Evolutionary conservation across 352 stramenopile species (phyloP).

Genomic region (Pythium folliculosum): DNA sequence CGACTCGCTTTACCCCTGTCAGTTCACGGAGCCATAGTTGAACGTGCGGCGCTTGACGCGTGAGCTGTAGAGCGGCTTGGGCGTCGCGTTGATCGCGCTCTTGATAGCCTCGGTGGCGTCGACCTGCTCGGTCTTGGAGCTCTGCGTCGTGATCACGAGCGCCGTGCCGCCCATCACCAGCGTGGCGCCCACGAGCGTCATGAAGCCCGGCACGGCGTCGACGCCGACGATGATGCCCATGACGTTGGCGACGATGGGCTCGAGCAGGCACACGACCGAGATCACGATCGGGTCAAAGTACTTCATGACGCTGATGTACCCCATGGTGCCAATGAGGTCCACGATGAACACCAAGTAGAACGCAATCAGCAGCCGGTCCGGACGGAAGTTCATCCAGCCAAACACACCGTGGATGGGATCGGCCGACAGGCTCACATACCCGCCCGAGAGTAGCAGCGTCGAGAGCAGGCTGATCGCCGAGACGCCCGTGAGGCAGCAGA

Average conservation of each 20-base stretch:
- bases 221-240: conserved; percentile 79
- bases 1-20: background rate
- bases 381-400: conserved; percentile 71
- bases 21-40: conserved; percentile 45
- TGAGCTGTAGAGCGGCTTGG: conserved; percentile 61
- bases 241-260: conserved; percentile 82
- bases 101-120: conserved; percentile 79
- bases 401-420: conserved; percentile 75
- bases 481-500: conserved; percentile 57
- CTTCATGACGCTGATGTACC: conserved; percentile 92
- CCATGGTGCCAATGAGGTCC: conserved; percentile 87
- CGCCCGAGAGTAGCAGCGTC: conserved; percentile 59
- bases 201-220: conserved; percentile 63
- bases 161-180: conserved; percentile 81
- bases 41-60: conserved; percentile 50
- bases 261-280: conserved; percentile 84
- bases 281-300: conserved; percentile 93
- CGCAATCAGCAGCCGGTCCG: conserved; percentile 65
- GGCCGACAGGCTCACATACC: conserved; percentile 61
- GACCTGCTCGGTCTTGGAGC: conserved; percentile 76
- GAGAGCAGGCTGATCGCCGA: conserved; percentile 56
- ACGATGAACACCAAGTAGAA: conserved; percentile 87
- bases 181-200: conserved; percentile 71
- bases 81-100: conserved; percentile 50
- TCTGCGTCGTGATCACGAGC: conserved; percentile 77